These are phyloP conservation scores for Pharus latifolius DNA, from an alignment of 176 grass and related monocot genomes.

Conservation along the genomic window DNA sequence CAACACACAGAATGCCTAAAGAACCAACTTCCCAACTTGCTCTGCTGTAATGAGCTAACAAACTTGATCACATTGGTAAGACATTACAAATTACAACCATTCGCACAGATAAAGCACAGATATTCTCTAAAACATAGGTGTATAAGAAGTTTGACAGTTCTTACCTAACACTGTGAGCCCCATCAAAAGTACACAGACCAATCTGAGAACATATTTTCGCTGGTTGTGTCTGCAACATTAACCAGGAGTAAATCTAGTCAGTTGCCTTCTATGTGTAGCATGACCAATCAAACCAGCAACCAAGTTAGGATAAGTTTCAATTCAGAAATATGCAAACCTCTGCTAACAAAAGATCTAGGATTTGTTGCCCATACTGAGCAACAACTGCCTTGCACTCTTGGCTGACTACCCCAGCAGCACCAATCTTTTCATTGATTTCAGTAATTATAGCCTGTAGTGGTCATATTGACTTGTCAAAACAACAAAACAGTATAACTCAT, in stretches of 20 bases:
- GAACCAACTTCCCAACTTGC: not conserved
- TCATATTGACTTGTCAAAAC: not conserved
- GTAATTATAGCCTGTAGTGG: constrained; percentile 56
- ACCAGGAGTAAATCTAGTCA: not conserved
- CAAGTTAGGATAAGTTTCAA: not conserved
- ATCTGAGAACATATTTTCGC: constrained; percentile 55
- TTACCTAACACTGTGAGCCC: constrained; percentile 57
- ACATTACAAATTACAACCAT: not conserved
- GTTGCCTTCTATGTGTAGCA: not conserved
- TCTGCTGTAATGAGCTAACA: not conserved
- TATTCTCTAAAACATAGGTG: not conserved
- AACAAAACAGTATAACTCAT: not conserved
- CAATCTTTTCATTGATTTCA: constrained; percentile 95
- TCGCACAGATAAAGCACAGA: not conserved
- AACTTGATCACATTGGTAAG: not conserved
- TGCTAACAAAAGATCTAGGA: constrained; percentile 59
- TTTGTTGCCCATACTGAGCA: constrained; percentile 80
- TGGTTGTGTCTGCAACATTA: constrained; percentile 50
- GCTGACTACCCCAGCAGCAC: constrained; percentile 73
- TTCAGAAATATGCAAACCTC: constrained; percentile 45
- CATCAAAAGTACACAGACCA: constrained; percentile 65
- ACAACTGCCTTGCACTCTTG: constrained; percentile 98
- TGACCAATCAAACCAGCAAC: not conserved
- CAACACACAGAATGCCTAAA: not conserved
- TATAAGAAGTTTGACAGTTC: not conserved